Conservation (phyloP, 768 basidiomycete species). For the Boletus subparvulus region DNA sequence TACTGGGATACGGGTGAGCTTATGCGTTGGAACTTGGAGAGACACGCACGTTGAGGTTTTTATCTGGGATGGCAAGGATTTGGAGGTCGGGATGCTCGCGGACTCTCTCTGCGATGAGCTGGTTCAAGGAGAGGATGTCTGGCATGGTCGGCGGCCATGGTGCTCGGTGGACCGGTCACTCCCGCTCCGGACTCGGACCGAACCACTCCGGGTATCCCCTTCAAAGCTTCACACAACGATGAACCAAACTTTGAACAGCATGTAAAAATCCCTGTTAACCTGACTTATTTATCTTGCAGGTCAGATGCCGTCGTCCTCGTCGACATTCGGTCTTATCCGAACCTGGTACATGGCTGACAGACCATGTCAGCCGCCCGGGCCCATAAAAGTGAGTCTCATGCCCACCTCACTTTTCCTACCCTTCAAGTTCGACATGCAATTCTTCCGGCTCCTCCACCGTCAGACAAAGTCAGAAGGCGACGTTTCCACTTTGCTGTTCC, state of each 20-base stretch:
- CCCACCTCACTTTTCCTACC: background rate
- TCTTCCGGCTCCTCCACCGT: slow-evolving; percentile 49
- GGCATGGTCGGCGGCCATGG: slow-evolving; percentile 14
- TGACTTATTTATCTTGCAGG: background rate
- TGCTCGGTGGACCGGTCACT: too few relatives aligned
- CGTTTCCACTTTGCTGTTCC: slow-evolving; percentile 26
- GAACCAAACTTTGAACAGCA: too few relatives aligned
- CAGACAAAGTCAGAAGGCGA: slow-evolving; percentile 47
- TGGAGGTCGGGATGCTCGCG: slow-evolving; percentile 22
- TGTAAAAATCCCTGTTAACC: too few relatives aligned
- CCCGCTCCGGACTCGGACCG: too few relatives aligned
- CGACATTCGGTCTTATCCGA: background rate
- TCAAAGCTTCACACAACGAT: too few relatives aligned
- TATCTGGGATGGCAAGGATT: slow-evolving; percentile 27
- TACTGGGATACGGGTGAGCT: slow-evolving; percentile 15
- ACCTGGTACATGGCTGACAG: slow-evolving; percentile 13
- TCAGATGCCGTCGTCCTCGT: background rate
- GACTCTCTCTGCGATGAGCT: slow-evolving; percentile 22
- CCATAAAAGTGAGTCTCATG: slow-evolving; percentile 14
- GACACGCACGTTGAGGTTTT: slow-evolving; percentile 19
- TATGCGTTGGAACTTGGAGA: background rate
- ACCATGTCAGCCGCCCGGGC: slow-evolving; percentile 18
- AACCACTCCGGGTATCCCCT: too few relatives aligned
- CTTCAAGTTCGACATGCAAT: slow-evolving; percentile 36
- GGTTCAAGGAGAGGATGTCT: slow-evolving; percentile 28